Conservation (phyloP, 1,284 basidiomycete species). For the Ceratobasidium papillatum region DNA sequence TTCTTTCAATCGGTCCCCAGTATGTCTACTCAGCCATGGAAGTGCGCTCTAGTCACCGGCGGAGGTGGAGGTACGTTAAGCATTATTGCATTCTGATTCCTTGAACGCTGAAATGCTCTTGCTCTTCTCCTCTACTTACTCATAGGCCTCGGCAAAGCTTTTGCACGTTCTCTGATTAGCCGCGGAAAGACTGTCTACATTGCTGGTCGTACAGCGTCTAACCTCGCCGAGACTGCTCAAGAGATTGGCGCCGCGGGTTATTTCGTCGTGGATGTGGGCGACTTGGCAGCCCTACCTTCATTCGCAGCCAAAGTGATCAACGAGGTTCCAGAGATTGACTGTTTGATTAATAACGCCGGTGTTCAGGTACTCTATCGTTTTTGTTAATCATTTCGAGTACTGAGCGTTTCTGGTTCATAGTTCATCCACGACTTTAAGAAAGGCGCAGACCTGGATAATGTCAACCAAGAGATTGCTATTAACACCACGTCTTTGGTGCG, state of each 20-base stretch:
- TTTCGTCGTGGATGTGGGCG: conserved; percentile 54
- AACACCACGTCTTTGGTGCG: neutral
- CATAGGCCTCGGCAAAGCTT: conserved; percentile 47
- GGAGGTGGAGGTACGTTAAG: conserved; percentile 19
- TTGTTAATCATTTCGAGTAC: neutral
- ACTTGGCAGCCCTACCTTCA: conserved; percentile 47
- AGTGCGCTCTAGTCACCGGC: conserved; percentile 18
- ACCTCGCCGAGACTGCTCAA: conserved; percentile 48
- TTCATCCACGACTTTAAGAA: neutral
- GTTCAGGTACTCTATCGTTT: conserved; percentile 47
- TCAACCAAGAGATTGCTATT: conserved; percentile 2
- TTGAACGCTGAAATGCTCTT: neutral
- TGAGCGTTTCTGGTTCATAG: neutral
- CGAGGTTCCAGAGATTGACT: conserved; percentile 55
- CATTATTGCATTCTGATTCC: neutral
- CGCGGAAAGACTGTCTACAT: conserved; percentile 53
- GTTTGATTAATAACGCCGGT: conserved; percentile 55
- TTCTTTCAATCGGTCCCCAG: neutral
- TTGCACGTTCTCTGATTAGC: conserved; percentile 52
- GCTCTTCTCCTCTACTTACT: neutral
- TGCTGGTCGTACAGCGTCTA: conserved; percentile 52
- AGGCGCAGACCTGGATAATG: neutral
- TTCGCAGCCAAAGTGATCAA: conserved; percentile 50
- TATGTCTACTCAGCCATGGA: conserved; percentile 17
- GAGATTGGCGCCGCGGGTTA: conserved; percentile 50